Percentiles rank a stretch among this genome's conserved stretches.
Evolutionary conservation across 192 early-diverging fungal species (phyloP).

Genomic region (Backusella sp.): DNA sequence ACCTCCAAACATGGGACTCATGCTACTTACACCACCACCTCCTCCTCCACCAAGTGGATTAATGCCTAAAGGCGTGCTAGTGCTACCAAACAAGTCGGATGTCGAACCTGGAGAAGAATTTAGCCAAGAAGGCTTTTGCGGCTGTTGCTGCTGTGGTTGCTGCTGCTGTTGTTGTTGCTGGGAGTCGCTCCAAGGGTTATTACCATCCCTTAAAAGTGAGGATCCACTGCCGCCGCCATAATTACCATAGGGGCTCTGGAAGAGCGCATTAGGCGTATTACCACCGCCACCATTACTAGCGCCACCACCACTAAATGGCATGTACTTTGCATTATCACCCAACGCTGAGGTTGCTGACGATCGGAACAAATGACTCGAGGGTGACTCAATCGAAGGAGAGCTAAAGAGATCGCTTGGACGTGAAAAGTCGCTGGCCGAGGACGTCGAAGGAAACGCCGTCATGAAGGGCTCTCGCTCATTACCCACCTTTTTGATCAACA

Average conservation of each 20-base stretch:
- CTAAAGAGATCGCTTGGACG: conserved; percentile 8
- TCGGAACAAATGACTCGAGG: not conserved
- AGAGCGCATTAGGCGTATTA: not conserved
- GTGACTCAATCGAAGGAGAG: not conserved
- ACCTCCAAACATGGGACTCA: not conserved
- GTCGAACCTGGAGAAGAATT: not conserved
- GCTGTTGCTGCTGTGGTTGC: conserved; percentile 9
- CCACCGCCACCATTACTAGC: not conserved
- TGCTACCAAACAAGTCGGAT: not conserved
- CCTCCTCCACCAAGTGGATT: not conserved
- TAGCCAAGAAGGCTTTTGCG: not conserved
- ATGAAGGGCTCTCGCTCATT: conserved; percentile 73
- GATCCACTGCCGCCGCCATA: conserved; percentile 1
- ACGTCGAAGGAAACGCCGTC: conserved; percentile 28
- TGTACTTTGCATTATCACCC: not conserved
- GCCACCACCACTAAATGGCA: conserved; percentile 6
- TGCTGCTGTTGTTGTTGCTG: not conserved
- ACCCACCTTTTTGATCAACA: conserved; percentile 59
- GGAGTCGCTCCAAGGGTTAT: not conserved
- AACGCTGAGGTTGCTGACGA: not conserved
- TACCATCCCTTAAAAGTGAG: not conserved
- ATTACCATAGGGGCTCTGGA: conserved; percentile 20
- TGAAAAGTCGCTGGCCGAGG: not conserved
- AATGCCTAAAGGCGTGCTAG: not conserved
- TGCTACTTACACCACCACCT: not conserved